phyloP scores from a whole-genome alignment of 192 early-diverging fungal species.

The Coemansia sp. region DNA sequence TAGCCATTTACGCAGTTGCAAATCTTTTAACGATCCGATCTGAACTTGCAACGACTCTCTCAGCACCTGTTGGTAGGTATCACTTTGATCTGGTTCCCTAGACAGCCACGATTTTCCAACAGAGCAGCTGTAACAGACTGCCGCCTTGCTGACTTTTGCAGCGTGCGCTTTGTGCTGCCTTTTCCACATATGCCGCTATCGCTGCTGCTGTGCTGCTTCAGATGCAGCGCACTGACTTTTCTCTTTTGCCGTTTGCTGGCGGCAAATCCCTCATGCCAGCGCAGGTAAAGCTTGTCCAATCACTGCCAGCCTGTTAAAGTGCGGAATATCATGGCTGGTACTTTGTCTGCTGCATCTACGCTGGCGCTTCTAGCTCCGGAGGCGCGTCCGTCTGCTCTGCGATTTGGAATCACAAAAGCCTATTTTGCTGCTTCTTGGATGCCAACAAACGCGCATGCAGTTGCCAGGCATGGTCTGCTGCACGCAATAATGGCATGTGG shows the following conservation, averaged over 20 bases:
- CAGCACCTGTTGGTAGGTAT: background rate
- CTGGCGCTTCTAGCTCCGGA: background rate
- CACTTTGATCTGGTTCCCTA: background rate
- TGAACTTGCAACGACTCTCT: background rate
- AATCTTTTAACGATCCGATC: background rate
- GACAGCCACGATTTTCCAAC: background rate
- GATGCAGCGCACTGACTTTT: background rate
- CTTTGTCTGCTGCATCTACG: background rate
- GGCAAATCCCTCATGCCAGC: background rate
- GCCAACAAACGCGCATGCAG: constrained; percentile 5
- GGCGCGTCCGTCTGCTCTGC: background rate
- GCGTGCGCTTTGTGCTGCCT: background rate
- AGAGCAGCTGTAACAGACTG: background rate
- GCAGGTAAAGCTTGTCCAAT: constrained; percentile 1
- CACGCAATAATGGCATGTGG: background rate
- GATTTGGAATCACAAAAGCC: constrained; percentile 2
- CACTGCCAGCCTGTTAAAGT: background rate
- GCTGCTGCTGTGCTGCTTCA: background rate
- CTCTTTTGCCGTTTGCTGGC: background rate
- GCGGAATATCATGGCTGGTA: background rate
- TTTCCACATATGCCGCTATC: background rate
- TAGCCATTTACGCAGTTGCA: background rate
- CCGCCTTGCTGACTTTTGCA: background rate
- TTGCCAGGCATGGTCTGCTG: background rate
- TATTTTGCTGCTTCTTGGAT: constrained; percentile 7